A percentile compares a stretch with the other conserved stretches of the same genome.
Conservation (phyloP, 306 rosid species). For the Lablab purpureus region DNA sequence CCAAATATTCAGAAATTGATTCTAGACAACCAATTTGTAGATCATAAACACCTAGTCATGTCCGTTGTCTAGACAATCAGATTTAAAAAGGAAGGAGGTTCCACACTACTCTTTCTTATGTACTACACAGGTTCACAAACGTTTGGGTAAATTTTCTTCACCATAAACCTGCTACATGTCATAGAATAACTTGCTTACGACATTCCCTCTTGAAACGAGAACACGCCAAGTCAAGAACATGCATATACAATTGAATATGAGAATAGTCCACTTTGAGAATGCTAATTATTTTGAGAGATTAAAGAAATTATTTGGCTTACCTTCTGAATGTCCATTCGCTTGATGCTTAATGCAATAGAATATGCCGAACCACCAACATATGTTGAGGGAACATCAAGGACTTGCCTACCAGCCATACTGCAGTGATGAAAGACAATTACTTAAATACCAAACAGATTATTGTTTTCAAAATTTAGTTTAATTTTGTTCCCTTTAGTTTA, state of each 20-base stretch:
- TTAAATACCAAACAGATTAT: background rate
- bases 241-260: slow-evolving; percentile 23
- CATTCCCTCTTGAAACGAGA: slow-evolving; percentile 6
- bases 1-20: background rate
- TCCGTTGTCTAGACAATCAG: background rate
- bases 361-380: slow-evolving; percentile 77
- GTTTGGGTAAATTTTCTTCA: background rate
- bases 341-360: slow-evolving; percentile 75
- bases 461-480: background rate
- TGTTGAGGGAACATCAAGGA: slow-evolving; percentile 76
- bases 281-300: background rate
- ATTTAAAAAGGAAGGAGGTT: background rate
- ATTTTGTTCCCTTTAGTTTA: background rate
- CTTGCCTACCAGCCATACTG: slow-evolving; percentile 95
- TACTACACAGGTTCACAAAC: background rate
- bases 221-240: background rate
- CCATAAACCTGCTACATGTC: background rate
- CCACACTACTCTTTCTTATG: background rate
- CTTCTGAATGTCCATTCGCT: slow-evolving; percentile 87
- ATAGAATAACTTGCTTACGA: slow-evolving; percentile 7
- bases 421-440: slow-evolving; percentile 44
- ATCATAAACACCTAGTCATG: background rate
- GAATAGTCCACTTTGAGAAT: background rate
- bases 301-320: slow-evolving; percentile 51
- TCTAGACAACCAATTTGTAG: background rate